These are phyloP conservation scores for Pseudogymnoascus pannorum DNA, from an alignment of 2,329 filamentous ascomycete genomes.

Conservation along the genomic window DNA sequence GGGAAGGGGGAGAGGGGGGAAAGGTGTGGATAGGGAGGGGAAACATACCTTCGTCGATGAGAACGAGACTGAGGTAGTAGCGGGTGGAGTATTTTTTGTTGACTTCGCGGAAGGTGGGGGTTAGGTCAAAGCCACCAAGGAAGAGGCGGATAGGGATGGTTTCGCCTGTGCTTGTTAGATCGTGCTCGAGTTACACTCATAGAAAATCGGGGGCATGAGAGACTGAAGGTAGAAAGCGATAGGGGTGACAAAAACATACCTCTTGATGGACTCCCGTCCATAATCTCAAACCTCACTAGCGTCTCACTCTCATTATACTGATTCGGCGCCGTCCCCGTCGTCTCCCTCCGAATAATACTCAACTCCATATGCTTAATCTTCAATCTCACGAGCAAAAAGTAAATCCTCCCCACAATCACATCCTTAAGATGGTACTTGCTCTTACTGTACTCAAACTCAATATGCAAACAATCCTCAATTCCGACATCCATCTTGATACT, in stretches of 20 bases:
- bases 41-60: slow-evolving; percentile 78
- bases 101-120: slow-evolving; percentile 96
- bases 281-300: slow-evolving; percentile 96
- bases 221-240: neutral
- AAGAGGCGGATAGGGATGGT: slow-evolving; percentile 97
- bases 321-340: slow-evolving; percentile 91
- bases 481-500: slow-evolving; percentile 99
- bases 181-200: neutral
- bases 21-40: neutral
- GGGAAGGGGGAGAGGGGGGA: neutral
- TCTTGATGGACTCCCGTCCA: slow-evolving; percentile 97
- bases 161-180: slow-evolving; percentile 44
- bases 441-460: slow-evolving; percentile 99
- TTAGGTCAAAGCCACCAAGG: slow-evolving; percentile 94
- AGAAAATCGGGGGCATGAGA: too few species aligned
- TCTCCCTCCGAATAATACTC: slow-evolving; percentile 94
- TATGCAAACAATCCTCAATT: slow-evolving; percentile 97
- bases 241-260: slow-evolving; percentile 44
- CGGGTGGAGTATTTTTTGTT: slow-evolving; percentile 99
- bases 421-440: slow-evolving; percentile 99
- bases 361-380: slow-evolving; percentile 99
- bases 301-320: slow-evolving; percentile 99
- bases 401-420: slow-evolving; percentile 96
- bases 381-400: slow-evolving; percentile 90
- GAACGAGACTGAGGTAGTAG: slow-evolving; percentile 92